Evolutionary conservation across 2,329 filamentous ascomycete genomes (phyloP).

Genomic region (Acarospora socialis): DNA sequence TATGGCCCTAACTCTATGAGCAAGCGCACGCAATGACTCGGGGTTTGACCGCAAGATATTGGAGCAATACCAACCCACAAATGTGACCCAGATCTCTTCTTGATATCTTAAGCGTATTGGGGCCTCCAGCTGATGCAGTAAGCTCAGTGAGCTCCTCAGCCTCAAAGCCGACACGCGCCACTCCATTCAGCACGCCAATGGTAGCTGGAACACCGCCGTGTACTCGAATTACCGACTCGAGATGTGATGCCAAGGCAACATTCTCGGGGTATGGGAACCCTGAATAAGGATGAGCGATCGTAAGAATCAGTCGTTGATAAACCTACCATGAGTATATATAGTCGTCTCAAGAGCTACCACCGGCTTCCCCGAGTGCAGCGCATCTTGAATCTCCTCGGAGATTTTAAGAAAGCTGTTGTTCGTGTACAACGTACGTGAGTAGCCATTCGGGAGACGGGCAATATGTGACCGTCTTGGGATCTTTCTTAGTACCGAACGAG

Average conservation of each 20-base stretch:
- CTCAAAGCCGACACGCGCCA: slow-evolving; percentile 65
- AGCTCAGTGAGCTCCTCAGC: slow-evolving; percentile 60
- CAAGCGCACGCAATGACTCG: too few species aligned
- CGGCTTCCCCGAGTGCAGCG: slow-evolving; percentile 57
- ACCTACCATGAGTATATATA: slow-evolving; percentile 80
- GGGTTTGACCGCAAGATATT: too few species aligned
- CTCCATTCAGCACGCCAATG: slow-evolving; percentile 72
- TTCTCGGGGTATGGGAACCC: slow-evolving; percentile 60
- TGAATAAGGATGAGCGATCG: slow-evolving; percentile 17
- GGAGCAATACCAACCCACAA: slow-evolving; percentile 50
- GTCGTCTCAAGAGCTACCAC: slow-evolving; percentile 90
- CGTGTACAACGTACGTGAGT: too few species aligned
- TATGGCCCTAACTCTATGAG: slow-evolving; percentile 41
- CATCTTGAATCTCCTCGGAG: slow-evolving; percentile 70
- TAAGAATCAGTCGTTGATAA: slow-evolving; percentile 3
- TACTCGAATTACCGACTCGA: slow-evolving; percentile 67
- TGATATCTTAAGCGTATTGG: slow-evolving; percentile 66
- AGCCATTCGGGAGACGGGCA: too few species aligned
- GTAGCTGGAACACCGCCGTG: slow-evolving; percentile 81
- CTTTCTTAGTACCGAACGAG: too few species aligned
- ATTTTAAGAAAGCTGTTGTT: slow-evolving; percentile 47
- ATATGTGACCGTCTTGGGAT: too few species aligned
- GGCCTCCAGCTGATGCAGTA: slow-evolving; percentile 47
- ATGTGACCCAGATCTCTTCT: slow-evolving; percentile 75
- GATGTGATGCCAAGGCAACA: slow-evolving; percentile 57